A percentile compares a stretch with the other conserved stretches of the same genome.
Evolutionary conservation across 2,329 filamentous ascomycete genomes (phyloP).

Genomic region (Aspergillus felis): DNA sequence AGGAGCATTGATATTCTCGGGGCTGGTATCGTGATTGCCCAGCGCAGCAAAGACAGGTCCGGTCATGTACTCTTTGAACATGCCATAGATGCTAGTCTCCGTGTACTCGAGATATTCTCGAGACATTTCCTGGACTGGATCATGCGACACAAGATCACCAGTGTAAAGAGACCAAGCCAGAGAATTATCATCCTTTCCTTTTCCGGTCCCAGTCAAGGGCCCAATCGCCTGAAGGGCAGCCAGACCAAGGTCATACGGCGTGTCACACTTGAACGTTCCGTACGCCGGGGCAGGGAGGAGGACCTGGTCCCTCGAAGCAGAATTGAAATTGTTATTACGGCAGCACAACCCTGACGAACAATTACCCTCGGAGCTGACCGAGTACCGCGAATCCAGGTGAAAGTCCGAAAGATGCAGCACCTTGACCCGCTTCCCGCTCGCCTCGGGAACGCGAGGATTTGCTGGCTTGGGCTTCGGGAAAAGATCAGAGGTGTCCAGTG

Average conservation of each 20-base stretch:
- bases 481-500: constrained; percentile 42
- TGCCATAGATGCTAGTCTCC: constrained; percentile 50
- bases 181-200: constrained; percentile 36
- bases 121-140: constrained; percentile 50
- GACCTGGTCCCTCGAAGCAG: constrained; percentile 30
- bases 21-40: constrained; percentile 57
- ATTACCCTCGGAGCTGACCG: constrained; percentile 51
- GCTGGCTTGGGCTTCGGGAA: constrained; percentile 55
- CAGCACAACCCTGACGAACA: constrained; percentile 53
- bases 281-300: constrained; percentile 50
- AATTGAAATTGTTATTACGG: constrained; percentile 41
- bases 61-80: constrained; percentile 55
- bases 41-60: constrained; percentile 55
- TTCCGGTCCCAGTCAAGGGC: constrained; percentile 53
- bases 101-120: constrained; percentile 52
- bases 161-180: constrained; percentile 56
- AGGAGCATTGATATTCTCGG: constrained; percentile 51
- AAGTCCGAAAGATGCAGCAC: constrained; percentile 56
- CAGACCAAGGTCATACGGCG: constrained; percentile 55
- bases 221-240: constrained; percentile 55
- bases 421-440: constrained; percentile 53
- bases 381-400: constrained; percentile 54
- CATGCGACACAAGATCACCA: constrained; percentile 55
- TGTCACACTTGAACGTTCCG: constrained; percentile 55
- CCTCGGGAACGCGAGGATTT: constrained; percentile 40